phyloP scores from a whole-genome alignment of 805 yeast species.

The Saturnispora dispora region DNA sequence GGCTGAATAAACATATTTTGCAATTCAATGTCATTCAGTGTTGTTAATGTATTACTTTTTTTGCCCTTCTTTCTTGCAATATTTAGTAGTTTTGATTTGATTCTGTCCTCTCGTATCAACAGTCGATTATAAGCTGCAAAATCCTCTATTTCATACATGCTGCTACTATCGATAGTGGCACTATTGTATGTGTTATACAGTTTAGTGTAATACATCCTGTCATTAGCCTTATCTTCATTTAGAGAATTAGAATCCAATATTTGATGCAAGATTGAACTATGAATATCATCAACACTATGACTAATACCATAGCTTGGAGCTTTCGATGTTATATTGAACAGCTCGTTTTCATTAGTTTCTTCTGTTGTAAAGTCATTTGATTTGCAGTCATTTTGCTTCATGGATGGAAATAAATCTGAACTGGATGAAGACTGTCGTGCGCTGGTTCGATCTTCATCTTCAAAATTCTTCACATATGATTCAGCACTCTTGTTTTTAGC shows the following conservation, averaged over 20 bases:
- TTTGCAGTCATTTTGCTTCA: neutral
- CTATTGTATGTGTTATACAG: slow-evolving; percentile 18
- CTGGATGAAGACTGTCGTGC: neutral
- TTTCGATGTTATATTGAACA: neutral
- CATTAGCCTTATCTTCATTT: slow-evolving; percentile 6
- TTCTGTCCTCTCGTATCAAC: slow-evolving; percentile 20
- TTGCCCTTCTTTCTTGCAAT: slow-evolving; percentile 8
- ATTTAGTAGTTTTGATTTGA: slow-evolving; percentile 15
- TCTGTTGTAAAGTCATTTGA: neutral
- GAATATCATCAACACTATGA: slow-evolving; percentile 12
- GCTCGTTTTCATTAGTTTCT: neutral
- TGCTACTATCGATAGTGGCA: neutral
- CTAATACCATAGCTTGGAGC: neutral
- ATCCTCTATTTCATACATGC: slow-evolving; percentile 17
- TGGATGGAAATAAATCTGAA: neutral
- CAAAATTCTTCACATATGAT: neutral
- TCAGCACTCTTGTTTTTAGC: neutral
- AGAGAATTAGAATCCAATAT: slow-evolving; percentile 17
- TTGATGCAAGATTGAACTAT: slow-evolving; percentile 18
- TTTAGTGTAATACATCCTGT: slow-evolving; percentile 17
- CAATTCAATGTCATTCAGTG: slow-evolving; percentile 19
- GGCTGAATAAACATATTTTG: slow-evolving; percentile 14
- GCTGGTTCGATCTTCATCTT: neutral
- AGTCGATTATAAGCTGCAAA: slow-evolving; percentile 23
- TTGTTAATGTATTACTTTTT: slow-evolving; percentile 11